phyloP scores from a whole-genome alignment of 2,329 filamentous ascomycete genomes.

The Arthrinium puccinioides region DNA sequence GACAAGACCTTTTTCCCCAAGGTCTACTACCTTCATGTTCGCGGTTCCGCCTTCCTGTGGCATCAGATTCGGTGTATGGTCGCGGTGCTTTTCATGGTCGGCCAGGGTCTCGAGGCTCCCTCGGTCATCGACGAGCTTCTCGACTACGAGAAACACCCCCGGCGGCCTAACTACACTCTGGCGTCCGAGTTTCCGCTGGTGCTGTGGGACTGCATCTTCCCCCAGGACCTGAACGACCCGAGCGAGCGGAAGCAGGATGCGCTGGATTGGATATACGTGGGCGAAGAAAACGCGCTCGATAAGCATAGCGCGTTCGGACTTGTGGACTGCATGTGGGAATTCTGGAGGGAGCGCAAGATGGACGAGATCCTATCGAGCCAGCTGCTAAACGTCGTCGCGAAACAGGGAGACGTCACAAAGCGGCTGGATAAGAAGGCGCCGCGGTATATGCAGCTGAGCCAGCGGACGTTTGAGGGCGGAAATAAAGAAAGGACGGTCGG shows the following conservation, averaged over 20 bases:
- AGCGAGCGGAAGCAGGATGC: conserved; percentile 40
- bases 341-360: conserved; percentile 80
- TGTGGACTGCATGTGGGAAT: conserved; percentile 70
- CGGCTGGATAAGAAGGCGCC: conserved; percentile 10
- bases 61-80: conserved; percentile 96
- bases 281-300: conserved; percentile 52
- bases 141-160: conserved; percentile 62
- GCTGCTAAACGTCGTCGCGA: conserved; percentile 57
- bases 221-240: conserved; percentile 32
- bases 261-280: conserved; percentile 72
- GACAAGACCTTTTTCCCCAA: conserved; percentile 38
- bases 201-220: conserved; percentile 93
- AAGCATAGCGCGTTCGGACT: conserved; percentile 61
- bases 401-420: conserved; percentile 22
- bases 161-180: conserved; percentile 84
- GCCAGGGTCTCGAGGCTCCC: conserved; percentile 76
- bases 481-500: conserved; percentile 43
- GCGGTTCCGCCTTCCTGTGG: conserved; percentile 92
- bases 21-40: conserved; percentile 81
- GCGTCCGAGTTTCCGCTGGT: conserved; percentile 85
- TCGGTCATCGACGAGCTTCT: conserved; percentile 67
- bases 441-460: conserved; percentile 12
- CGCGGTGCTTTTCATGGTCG: conserved; percentile 84
- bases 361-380: conserved; percentile 77
- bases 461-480: conserved; percentile 47